Base-by-base conservation (phyloP, 1,284 basidiomycete genomes). In the Blastosporella zonata region DNA sequence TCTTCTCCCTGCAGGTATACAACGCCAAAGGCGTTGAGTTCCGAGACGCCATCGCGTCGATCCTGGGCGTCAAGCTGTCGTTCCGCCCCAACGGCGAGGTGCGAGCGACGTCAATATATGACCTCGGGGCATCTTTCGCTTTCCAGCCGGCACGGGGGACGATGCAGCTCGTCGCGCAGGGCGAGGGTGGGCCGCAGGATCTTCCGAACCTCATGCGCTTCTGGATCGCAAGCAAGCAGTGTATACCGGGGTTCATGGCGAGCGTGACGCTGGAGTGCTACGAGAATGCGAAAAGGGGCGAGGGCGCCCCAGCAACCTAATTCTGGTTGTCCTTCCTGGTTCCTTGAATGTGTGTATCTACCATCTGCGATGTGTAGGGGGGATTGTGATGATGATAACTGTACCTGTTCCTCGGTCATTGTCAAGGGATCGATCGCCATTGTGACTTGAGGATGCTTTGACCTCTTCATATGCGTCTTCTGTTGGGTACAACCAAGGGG, bases 31-130 rank as follows among this genome's bases (percentile, higher is more conserved):
- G 82, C 2, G 77, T 81, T 41, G 90, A 93, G 61, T 93, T 94
- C 67, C 76, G 86, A 13, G 87, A 90, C 57, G 83, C 88, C 10
- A 84, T 93, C 42, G 81, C 82, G 0, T 81, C 83, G 0, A 82
- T 95, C 37, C 78, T 95, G 1, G 93, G 92, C 1, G 81, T 91
- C 56, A 93, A 92, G 64, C 74, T 94, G 29, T 82, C 84, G 1
- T 93, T 94, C 63, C 84, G 88, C 53, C 85, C 84, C 3, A 92
- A 90, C 46, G 90, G 90, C 0, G 82, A 89, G 55, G 84, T 93
- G 35, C 78, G 89, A 28, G 81, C 93, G 46, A 93, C 90, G 2
- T 87, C 84, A n/a, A 72, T 86, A 49, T 93, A 84, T 64, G 87
- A 90, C 60, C 70, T 87, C 6, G 73, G 71, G 45, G 81, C 84